Evolutionary conservation across 2,329 filamentous ascomycete genomes (phyloP), one percentile per base, ranked within the genome.

Genomic region (Geoglossum cookeanum): DNA sequence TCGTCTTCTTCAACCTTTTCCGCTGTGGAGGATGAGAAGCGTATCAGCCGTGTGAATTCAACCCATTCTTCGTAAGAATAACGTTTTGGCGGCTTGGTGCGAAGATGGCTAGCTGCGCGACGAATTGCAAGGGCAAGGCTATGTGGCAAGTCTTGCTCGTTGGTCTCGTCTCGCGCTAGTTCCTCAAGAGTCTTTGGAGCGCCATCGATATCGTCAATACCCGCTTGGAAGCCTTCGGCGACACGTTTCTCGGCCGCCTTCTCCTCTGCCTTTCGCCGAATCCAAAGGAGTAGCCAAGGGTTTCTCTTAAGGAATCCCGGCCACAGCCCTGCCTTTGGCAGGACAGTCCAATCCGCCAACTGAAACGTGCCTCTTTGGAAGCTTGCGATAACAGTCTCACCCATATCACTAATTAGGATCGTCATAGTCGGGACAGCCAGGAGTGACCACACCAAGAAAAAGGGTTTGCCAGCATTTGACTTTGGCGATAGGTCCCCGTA

Each of bases 391-490:
- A 95, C 78, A 0, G 90, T 96, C 64, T 94, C 85, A 29, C 85
- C 86, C 59, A 92, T 85, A 62, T 90, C 85, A 9, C 81, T 84
- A 61, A 94, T 85, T 11, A 96, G 76, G 17, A 94, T 83, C 0
- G 90, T 94, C 78, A 90, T 90, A 1, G 86, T 90, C 0, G 90
- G 90, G 2, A 95, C 75, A 0, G 89, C 88, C 30, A 95, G 76
- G 1, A 96, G 68, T 13, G 83, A 87, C 90, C 90, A 96, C 58
- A 95, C 83, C n/a, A 96, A 86, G 64, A 94, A 96, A 67, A 95
- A 94, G 0, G 86, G 80, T 57, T 86, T 83, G 1, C 86, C 87
- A 0, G 82, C 77, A 61, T 89, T 90, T 1, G 83, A 86, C n/a
- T 81, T 73, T 0, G 88, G 88, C 1, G 82, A 80, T 4, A 84